A percentile compares a stretch with the other conserved stretches of the same genome.
Conservation (phyloP, 2,329 filamentous ascomycete genomes). For the Curvularia spicifera region DNA sequence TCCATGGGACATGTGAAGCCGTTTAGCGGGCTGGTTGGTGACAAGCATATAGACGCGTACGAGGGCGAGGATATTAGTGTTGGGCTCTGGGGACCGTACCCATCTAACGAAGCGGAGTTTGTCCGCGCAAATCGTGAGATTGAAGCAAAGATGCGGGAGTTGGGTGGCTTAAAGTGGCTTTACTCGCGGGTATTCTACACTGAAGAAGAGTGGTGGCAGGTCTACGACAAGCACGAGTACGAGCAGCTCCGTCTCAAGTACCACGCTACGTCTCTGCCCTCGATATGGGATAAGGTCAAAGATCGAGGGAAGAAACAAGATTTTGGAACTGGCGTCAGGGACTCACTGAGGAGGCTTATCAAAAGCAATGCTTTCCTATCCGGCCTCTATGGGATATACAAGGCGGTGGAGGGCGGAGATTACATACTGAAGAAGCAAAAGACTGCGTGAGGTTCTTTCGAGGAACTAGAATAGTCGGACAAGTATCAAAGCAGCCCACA, state of each 20-base stretch:
- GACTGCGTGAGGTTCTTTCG: not conserved
- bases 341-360: constrained; percentile 29
- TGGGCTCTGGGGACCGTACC: constrained; percentile 78
- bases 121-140: constrained; percentile 72
- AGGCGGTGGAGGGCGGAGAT: constrained; percentile 42
- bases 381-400: constrained; percentile 50
- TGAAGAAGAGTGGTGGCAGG: constrained; percentile 71
- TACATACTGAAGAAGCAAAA: constrained; percentile 41
- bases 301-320: constrained; percentile 44
- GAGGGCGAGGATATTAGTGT: constrained; percentile 48
- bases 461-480: no score
- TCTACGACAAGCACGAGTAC: constrained; percentile 68
- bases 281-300: constrained; percentile 71
- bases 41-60: constrained; percentile 17
- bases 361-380: constrained; percentile 42
- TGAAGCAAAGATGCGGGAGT: constrained; percentile 70
- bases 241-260: constrained; percentile 68
- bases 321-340: constrained; percentile 29
- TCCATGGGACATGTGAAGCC: constrained; percentile 40
- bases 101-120: constrained; percentile 63
- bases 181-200: constrained; percentile 87
- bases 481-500: no score
- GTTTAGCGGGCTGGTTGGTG: constrained; percentile 14
- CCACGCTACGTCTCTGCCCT: constrained; percentile 66
- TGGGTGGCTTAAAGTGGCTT: constrained; percentile 84